These are phyloP conservation scores for Zygosaccharomyces siamensis DNA, from an alignment of 805 yeast genomes.

Conservation along the genomic window DNA sequence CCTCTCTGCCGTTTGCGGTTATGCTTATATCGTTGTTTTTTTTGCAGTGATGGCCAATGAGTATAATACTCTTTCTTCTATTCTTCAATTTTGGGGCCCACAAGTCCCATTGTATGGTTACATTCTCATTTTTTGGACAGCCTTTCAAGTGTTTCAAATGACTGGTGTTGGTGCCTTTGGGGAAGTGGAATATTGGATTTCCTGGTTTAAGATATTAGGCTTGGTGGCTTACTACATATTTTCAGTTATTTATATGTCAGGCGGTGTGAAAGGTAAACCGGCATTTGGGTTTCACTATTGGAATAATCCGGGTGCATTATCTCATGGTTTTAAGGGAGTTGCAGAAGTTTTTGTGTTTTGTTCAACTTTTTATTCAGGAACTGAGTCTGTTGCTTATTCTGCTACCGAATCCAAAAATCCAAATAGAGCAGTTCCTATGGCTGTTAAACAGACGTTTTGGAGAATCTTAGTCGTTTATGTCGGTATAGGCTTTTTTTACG, in stretches of 20 bases:
- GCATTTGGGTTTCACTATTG: conserved; percentile 42
- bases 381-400: conserved; percentile 62
- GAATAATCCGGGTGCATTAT: conserved; percentile 51
- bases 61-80: conserved; percentile 45
- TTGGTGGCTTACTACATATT: conserved; percentile 46
- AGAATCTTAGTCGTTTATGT: conserved; percentile 57
- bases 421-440: conserved; percentile 48
- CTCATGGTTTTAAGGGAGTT: conserved; percentile 55
- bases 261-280: conserved; percentile 43
- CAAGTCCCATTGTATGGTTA: conserved; percentile 19
- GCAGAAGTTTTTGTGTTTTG: conserved; percentile 63
- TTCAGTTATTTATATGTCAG: conserved; percentile 43
- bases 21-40: conserved; percentile 14
- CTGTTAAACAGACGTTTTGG: conserved; percentile 52
- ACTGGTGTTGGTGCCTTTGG: conserved; percentile 51
- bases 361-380: conserved; percentile 65
- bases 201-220: conserved; percentile 42
- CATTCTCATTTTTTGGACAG: conserved; percentile 15
- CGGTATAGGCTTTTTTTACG: conserved; percentile 47
- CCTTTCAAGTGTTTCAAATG: conserved; percentile 37
- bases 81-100: conserved; percentile 34
- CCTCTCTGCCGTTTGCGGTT: conserved; percentile 14
- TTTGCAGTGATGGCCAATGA: conserved; percentile 50
- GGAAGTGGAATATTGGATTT: conserved; percentile 47
- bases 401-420: conserved; percentile 31